Conservation (phyloP, 495 filamentous ascomycete genomes). For the Neurospora sp. region DNA sequence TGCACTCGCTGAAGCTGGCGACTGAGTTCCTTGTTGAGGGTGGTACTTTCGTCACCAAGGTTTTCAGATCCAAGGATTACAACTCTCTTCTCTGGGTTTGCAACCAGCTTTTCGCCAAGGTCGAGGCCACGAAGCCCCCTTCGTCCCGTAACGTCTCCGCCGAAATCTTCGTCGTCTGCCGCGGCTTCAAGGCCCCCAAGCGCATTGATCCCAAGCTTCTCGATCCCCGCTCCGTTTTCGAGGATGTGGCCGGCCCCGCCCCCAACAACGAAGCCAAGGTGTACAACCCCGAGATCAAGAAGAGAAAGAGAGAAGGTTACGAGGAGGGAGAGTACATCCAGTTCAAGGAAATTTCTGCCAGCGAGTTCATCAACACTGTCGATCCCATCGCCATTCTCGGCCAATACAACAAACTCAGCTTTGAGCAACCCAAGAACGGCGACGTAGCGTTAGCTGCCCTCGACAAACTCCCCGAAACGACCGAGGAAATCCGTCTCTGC, state of each 20-base stretch:
- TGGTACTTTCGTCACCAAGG: slow-evolving; percentile 93
- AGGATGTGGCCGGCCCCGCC: slow-evolving; percentile 77
- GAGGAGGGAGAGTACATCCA: slow-evolving; percentile 93
- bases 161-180: slow-evolving; percentile 96
- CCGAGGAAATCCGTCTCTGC: slow-evolving; percentile 72
- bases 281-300: slow-evolving; percentile 94
- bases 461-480: slow-evolving; percentile 86
- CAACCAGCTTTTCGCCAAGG: slow-evolving; percentile 88
- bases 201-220: slow-evolving; percentile 86
- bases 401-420: slow-evolving; percentile 70
- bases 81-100: slow-evolving; percentile 95
- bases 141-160: slow-evolving; percentile 92
- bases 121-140: slow-evolving; percentile 94
- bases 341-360: slow-evolving; percentile 77
- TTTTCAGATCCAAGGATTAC: slow-evolving; percentile 97
- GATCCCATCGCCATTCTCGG: slow-evolving; percentile 97
- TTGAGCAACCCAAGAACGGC: slow-evolving; percentile 64
- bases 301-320: slow-evolving; percentile 93
- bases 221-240: slow-evolving; percentile 85
- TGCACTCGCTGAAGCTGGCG: slow-evolving; percentile 85
- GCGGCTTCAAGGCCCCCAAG: slow-evolving; percentile 82
- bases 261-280: slow-evolving; percentile 97
- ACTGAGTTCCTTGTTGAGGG: slow-evolving; percentile 87
- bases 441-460: slow-evolving; percentile 81
- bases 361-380: slow-evolving; percentile 86